Evolutionary conservation across 139 green algal species (phyloP), one percentile per base, ranked within the genome.

Genomic region (Chlorella vulgaris): DNA sequence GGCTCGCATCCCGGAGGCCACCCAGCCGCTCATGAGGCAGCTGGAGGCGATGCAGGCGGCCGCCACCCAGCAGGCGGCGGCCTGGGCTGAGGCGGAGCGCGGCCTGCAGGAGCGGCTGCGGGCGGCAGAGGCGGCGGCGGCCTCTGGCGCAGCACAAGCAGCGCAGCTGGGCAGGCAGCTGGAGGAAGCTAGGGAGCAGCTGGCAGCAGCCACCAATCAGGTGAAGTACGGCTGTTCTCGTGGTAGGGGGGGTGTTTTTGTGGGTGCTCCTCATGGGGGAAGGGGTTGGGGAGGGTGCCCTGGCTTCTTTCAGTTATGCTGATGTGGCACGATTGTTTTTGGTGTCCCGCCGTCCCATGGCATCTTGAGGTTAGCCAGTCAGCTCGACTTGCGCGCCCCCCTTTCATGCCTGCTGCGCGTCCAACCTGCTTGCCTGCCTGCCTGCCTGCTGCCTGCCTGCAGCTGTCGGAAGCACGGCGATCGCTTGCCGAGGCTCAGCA

Each of bases 11-110:
- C 96, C 96, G 0, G 94, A 98, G 74, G 91, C 96, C 74, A 98
- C 96, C 0, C 87, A 90, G 10, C 95, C 96, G 28, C 89, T 99
- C 82, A 88, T 99, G 85, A 85, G 91, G 6, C 95, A 99, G 88
- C 94, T 99, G 29, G 93, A 98, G 81, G 89, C 93, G 3, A 91
- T 98, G 88, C 92, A 96, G 85, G 83, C 74, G 4, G 86, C 89
- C 5, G 76, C 87, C 22, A 73, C 81, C 2, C 77, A 89, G 35
- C 88, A 94, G 78, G 51, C 86, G 1, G 83, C 91, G 2, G 90
- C 89, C 2, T 96, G 92, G 91, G 76, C 83, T 6, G 90, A 84
- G 29, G 91, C 93, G 1, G 94, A 98, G 89, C 65, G 73, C 26
- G 75, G 87, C 42, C 83, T 97, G 69, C 84, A 81, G 35, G 63